Evolutionary conservation across 208 protist species (phyloP), one percentile per base, ranked within the genome.

Genomic region (Crithidia fasciculata): DNA sequence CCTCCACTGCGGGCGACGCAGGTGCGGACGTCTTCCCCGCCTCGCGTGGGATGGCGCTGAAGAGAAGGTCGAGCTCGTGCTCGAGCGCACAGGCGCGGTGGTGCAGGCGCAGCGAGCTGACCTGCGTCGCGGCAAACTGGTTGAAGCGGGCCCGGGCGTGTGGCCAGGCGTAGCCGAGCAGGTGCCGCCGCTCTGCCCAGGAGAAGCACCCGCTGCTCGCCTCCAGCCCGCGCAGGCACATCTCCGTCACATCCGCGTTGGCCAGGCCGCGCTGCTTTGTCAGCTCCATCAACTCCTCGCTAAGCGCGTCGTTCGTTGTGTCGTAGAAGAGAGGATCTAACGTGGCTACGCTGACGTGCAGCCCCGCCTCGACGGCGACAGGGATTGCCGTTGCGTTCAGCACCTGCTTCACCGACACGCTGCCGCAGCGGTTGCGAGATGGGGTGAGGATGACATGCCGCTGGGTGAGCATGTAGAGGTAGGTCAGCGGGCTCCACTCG

Each of bases 401-500:
- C 45, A 69, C 70, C 12, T 80, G 72, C 94, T 70, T 74, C 8
- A 86, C 93, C 1, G 71, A 65, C 16, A 57, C 36, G 52, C 56
- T 65, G 70, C 81, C 44, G 47, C 65, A 72, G 47, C 74, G 72
- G 81, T 99, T 99, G 81, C 89, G 92, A 12, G 99, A 86, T 12
- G 99, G 99, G 49, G 97, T 99, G 50, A 99, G 74, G 8, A 98
- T 80, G 10, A 99, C 77, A 57, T 97, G 95, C 12, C 99, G 91
- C 84, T 99, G 98, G 6, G 83, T 87, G 5, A 99, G 80, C 82
- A 99, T 99, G 85, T 98, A 99, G 13, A 99, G 78, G 82, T 99
- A 99, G 72, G 98, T 89, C 18, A 99, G 78, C 13, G 95, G 91
- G 12, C 97, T 92, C 78, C 85, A 90, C 28, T 97, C 85, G 75